Base-by-base conservation (phyloP, 768 basidiomycete genomes). In the Pisolithus tinctorius region DNA sequence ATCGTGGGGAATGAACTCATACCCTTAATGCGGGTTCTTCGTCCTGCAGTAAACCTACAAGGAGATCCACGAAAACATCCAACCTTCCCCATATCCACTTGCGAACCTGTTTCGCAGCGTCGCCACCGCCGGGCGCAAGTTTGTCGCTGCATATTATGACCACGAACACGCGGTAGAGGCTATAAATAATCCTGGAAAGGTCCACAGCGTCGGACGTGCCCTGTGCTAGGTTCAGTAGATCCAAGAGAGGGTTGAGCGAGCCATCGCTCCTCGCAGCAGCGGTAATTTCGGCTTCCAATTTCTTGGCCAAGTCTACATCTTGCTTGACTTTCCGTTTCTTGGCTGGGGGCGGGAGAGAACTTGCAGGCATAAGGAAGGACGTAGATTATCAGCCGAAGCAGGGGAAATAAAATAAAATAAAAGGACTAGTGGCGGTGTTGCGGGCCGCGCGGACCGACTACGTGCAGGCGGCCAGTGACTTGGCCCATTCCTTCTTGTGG, bases 31-130 rank as follows among this genome's bases (percentile, higher is more conserved):
- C 68, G 41, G 82, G 76, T 63, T 97, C 93, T 20, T 85, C 80
- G 56, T 92, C 88, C 61, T 86, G 78, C 55, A 95, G 60, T 27
- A 94, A 65, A 2, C 83, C 80, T 14, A 75, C 76, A 45, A 96
- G 71, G 45, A 88, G 76, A 29, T 81, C 77, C 41, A 83, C 76
- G 66, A 86, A 97, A 2, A 75, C 69, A 48, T 85, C 78, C 46
- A 94, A 70, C 40, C 83, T 74, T 54, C 84, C 89, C 75, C 82
- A 81, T 46, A 93, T 69, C 94, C 94, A 97, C 25, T 74, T 71
- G 55, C 84, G 81, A 6, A 93, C 87, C 10, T 73, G 64, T 53
- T 73, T 74, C 38, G 79, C 77, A 14, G 77, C 78, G 26, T 81
- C 82, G 31, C 79, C 71, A 14, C 73, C 74, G 26, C 71, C 70